Base-by-base conservation (phyloP, 176 grass and related monocot species). In the Oryza officinalis region DNA sequence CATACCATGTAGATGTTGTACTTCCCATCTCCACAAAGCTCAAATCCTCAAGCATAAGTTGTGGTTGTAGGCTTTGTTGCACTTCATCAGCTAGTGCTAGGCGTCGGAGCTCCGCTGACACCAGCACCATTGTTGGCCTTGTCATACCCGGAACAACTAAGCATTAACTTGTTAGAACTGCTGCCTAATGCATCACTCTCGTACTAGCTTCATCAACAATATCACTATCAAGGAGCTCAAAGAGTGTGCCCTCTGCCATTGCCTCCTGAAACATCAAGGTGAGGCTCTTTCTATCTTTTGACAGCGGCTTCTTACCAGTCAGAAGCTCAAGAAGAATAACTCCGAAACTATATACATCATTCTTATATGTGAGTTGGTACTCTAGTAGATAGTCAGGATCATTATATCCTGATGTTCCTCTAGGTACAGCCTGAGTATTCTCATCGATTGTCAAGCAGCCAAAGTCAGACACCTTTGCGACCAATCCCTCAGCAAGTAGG, bases 291-390 rank as follows among this genome's bases (percentile, higher is more conserved):
- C 25, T 31, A 14, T 86, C 65, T 33, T 75, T 33, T 11, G 66
- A 25, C 26, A 87, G 13, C 0, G 69, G 59, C 4, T 23, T 65
- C 57, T 86, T 64, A 46, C 74, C 1, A 5, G 82, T 78, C 11
- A 85, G 35, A 30, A 85, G 72, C 14, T 85, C 61, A 2, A 85
- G 15, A 47, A 85, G 59, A 75, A 85, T 43, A 6, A 84, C 59
- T 10, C 71, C 82, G 20, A 84, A 84, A 20, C 82, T 84, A 14
- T 78, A 86, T 2, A 86, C 74, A 71, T 86, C 83, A 79, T 74
- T 86, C 27, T 78, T 86, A 10, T n/a, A n/a, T 1, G 73, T 85
- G 32, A 85, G 40, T 8, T 70, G 72, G 13, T 46, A 59, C 37
- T 50, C 41, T 0, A 76, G 54, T 6, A 85, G 2, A 41, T 77